Evolutionary conservation across 1,284 basidiomycete species (phyloP), one percentile per base, ranked within the genome.

Genomic region (Microbotryomycetes sp.): DNA sequence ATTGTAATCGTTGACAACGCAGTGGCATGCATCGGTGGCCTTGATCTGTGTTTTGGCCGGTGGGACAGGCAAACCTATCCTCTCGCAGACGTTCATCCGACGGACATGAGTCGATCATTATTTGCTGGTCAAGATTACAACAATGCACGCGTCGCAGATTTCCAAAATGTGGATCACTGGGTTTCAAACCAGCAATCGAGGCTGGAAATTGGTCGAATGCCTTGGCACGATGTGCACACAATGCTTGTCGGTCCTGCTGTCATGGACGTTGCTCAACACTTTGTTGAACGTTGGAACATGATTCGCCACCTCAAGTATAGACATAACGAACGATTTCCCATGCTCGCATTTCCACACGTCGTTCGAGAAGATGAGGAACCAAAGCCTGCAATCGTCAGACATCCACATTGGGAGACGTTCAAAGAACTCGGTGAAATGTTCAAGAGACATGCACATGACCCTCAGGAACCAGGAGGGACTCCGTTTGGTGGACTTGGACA

Each of bases 261-360:
- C 2, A 81, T 96, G 55, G 92, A 97, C 73, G 83, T 96, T 31
- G 83, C 86, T 6, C 90, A 94, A 74, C 91, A 94, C 77, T 96
- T 92, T 67, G 80, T 87, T 16, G 91, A 94, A 74, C 65, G 77
- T 45, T 79, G 78, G 78, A 78, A 78, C 70, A 78, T 78, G 60
- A 72, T 75, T 61, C 53, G 62, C 25, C 50, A 54, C 25, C 54
- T 67, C 56, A 79, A 78, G 67, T 80, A 81, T 72, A 73, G 74
- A 61, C 75, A 80, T 65, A 73, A 78, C 62, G 70, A 75, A 28
- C 80, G 77, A 28, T 86, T 80, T 73, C 84, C 85, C 56, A 87
- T 87, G 85, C 85, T 97, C 45, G 85, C 88, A 1, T 81, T 96
- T 32, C 92, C 92, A 6, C 87, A 90, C 73, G 79, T 88, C 54